phyloP scores from a whole-genome alignment of 805 yeast genomes.

The Osmozyma mogii region DNA sequence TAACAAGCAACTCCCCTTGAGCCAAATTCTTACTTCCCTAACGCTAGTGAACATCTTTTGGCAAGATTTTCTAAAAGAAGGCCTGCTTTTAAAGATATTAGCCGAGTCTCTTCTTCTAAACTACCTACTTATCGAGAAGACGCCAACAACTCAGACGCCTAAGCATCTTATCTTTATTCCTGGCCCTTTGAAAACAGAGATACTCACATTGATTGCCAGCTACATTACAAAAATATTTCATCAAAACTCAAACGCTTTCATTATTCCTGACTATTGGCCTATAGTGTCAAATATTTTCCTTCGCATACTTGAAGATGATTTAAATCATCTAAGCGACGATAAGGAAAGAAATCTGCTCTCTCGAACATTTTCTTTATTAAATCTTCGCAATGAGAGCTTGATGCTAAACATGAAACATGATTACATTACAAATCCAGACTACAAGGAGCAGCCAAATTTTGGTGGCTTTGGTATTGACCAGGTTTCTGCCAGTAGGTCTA shows the following conservation, averaged over 20 bases:
- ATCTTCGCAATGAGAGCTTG: slow-evolving; percentile 64
- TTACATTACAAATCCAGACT: too few relatives aligned
- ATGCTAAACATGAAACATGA: slow-evolving; percentile 43
- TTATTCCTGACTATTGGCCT: slow-evolving; percentile 59
- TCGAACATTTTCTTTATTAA: slow-evolving; percentile 50
- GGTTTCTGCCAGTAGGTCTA: slow-evolving; percentile 15
- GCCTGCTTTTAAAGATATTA: slow-evolving; percentile 55
- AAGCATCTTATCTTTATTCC: slow-evolving; percentile 1
- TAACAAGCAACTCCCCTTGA: slow-evolving; percentile 6
- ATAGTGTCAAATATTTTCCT: slow-evolving; percentile 41
- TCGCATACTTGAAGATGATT: slow-evolving; percentile 23
- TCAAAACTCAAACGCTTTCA: slow-evolving; percentile 49
- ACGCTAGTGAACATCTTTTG: slow-evolving; percentile 62
- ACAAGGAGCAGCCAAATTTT: too few relatives aligned
- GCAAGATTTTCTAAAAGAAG: slow-evolving; percentile 52
- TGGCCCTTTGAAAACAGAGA: slow-evolving; percentile 16
- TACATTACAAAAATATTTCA: slow-evolving; percentile 36
- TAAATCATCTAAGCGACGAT: slow-evolving; percentile 9
- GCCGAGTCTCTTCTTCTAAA: slow-evolving; percentile 51
- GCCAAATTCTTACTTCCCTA: slow-evolving; percentile 26
- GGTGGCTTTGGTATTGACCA: slow-evolving; percentile 10
- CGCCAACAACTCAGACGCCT: slow-evolving; percentile 12
- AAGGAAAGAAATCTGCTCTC: too few relatives aligned
- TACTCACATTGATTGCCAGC: slow-evolving; percentile 21
- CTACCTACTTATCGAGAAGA: slow-evolving; percentile 32